Conservation (phyloP, 139 green algal species). For the Picochlorum sp. region DNA sequence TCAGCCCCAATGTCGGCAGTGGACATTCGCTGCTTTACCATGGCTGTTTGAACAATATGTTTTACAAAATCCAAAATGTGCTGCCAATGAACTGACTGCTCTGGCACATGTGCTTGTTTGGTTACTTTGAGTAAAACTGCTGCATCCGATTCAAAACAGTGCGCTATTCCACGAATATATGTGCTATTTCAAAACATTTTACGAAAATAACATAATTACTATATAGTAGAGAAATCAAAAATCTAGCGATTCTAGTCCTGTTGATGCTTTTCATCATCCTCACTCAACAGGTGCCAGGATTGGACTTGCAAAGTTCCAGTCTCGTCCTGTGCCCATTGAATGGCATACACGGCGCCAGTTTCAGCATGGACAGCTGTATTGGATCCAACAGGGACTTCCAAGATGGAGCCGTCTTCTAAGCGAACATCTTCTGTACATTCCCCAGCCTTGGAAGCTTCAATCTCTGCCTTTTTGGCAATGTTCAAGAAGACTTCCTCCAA, state of each 20-base stretch:
- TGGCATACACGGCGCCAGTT: conserved; percentile 27
- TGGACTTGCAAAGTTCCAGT: conserved; percentile 44
- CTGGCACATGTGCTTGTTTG: no score
- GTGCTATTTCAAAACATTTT: no score
- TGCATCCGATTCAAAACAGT: no score
- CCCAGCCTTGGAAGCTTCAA: conserved; percentile 42
- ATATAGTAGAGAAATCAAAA: neutral
- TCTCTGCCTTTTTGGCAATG: conserved; percentile 60
- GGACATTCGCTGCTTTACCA: conserved; percentile 84
- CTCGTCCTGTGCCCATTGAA: conserved; percentile 63
- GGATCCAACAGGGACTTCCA: conserved; percentile 39
- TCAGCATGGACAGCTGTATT: conserved; percentile 29
- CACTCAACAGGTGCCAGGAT: conserved; percentile 8
- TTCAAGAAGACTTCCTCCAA: conserved; percentile 75
- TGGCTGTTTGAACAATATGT: conserved; percentile 1
- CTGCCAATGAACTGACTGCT: no score
- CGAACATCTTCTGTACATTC: conserved; percentile 27
- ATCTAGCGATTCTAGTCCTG: neutral
- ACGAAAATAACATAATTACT: neutral
- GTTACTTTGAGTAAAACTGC: no score
- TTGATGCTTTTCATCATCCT: neutral
- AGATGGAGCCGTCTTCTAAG: conserved; percentile 33
- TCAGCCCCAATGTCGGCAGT: conserved; percentile 83
- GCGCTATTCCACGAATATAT: no score
- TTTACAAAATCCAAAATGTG: no score